Evolutionary conservation across 192 early-diverging fungal species (phyloP), one percentile per base, ranked within the genome.

Genomic region (Globomyces pollinis-pini): DNA sequence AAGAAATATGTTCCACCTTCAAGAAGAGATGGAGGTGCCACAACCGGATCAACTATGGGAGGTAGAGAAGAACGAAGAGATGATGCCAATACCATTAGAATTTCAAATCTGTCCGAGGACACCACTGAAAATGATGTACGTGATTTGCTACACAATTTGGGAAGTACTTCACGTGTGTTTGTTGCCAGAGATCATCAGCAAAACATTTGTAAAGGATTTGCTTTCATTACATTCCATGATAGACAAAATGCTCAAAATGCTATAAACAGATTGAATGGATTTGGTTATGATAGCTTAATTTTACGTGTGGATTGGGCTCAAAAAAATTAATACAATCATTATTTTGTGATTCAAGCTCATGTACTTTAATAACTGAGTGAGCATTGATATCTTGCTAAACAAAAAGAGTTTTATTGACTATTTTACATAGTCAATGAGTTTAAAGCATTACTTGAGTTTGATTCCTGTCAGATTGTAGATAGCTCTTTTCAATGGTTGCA

Each of bases 21-120:
- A 62, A 66, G 91, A 61, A 91, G 95, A 38, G n/a, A n/a, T n/a
- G 83, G 81, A n/a, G 77, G 78, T 47, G 67, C 64, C 68, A 71
- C 52, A 55, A n/a, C n/a, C n/a, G 42, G 45, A 6, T 34, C 35
- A 65, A 77, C 59, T 45, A 56, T 30, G 7, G 54, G 45, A 15
- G 41, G 61, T 11, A 5, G 53, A 13, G 69, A 62, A 45, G n/a
- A n/a, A n/a, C n/a, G n/a, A n/a, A 62, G 75, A 24, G 81, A 84
- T 60, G 81, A 81, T 31, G 47, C 62, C 33, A 63, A 62, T 24
- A 75, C 81, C 11, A 56, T 99, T 36, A 90, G 96, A 66, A 90
- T 99, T 62, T 89, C 91, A 49, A 99, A 99, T 72, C 72, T 99
- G 70, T 94, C 94, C 15, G 96, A 93, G 73, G 89, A 96, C 56